Evolutionary conservation across 108 stramenopile species (phyloP).

Genomic region (Fistulifera pelliculosa): DNA sequence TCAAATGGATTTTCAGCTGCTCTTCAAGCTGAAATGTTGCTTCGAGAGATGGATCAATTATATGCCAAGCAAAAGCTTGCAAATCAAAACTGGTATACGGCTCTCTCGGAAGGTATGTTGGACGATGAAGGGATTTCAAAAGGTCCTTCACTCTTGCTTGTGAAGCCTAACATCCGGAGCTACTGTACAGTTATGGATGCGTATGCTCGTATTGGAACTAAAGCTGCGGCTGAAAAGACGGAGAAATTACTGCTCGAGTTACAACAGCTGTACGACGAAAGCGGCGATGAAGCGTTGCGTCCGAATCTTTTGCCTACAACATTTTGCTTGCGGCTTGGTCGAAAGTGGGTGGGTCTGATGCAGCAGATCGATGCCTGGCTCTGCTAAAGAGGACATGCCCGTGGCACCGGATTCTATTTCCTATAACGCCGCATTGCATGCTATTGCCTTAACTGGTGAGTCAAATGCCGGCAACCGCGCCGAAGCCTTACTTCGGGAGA

Average conservation of each 20-base stretch:
- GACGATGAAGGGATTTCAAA: not conserved
- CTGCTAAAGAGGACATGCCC: constrained; percentile 24
- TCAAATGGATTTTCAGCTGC: not conserved
- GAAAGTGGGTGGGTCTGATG: constrained; percentile 11
- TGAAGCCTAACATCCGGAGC: constrained; percentile 15
- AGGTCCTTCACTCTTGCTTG: not conserved
- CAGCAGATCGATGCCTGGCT: constrained; percentile 14
- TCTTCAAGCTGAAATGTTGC: constrained; percentile 4
- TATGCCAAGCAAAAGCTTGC: not conserved
- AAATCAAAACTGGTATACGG: not conserved
- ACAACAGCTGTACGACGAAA: constrained; percentile 10
- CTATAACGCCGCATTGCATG: constrained; percentile 37
- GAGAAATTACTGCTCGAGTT: constrained; percentile 26
- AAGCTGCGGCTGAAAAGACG: constrained; percentile 25
- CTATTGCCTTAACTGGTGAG: constrained; percentile 29
- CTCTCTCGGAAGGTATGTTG: not conserved
- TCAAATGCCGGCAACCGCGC: constrained; percentile 30
- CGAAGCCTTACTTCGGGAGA: constrained; percentile 27
- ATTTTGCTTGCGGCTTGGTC: constrained; percentile 49
- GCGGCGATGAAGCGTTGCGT: constrained; percentile 13
- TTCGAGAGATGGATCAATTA: constrained; percentile 7
- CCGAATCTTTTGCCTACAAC: constrained; percentile 38
- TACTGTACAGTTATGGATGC: constrained; percentile 49
- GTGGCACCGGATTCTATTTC: constrained; percentile 15
- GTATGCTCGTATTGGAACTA: constrained; percentile 30